These are phyloP conservation scores for Kodamaea kakaduensis DNA, from an alignment of 805 yeast genomes.

Conservation along the genomic window DNA sequence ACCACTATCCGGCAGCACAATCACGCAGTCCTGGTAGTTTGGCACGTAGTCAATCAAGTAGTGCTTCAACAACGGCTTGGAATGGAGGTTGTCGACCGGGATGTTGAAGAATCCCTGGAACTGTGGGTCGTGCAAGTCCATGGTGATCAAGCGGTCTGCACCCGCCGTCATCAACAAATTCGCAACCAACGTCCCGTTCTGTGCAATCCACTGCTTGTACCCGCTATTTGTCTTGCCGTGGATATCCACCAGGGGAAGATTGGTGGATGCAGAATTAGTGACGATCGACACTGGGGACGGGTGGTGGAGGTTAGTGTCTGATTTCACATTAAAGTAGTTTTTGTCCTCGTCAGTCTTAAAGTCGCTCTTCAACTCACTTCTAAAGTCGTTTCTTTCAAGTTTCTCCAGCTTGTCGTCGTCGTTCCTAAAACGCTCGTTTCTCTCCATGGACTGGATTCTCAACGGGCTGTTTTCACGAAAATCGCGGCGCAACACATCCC, in stretches of 20 bases:
- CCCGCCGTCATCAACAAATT: conserved; percentile 86
- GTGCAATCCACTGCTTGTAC: conserved; percentile 93
- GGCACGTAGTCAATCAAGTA: conserved; percentile 78
- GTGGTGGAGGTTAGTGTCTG: too few species aligned
- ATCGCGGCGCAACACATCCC: background rate
- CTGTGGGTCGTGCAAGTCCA: conserved; percentile 98
- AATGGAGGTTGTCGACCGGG: conserved; percentile 91
- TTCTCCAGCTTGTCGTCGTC: too few species aligned
- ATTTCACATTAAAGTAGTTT: background rate
- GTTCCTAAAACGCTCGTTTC: conserved; percentile 18
- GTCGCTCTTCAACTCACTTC: too few species aligned
- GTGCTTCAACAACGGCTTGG: conserved; percentile 81
- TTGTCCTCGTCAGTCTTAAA: too few species aligned
- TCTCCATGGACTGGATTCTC: conserved; percentile 4
- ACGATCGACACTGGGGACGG: conserved; percentile 18
- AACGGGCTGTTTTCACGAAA: conserved; percentile 1
- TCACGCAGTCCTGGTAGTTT: conserved; percentile 76
- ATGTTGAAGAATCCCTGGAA: conserved; percentile 96
- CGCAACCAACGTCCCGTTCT: conserved; percentile 89
- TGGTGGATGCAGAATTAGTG: conserved; percentile 30
- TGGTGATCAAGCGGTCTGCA: conserved; percentile 92
- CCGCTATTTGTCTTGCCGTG: conserved; percentile 53
- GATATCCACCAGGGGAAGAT: conserved; percentile 30
- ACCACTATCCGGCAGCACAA: conserved; percentile 98
- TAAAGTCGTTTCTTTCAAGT: background rate